Evolutionary conservation across 2,329 filamentous ascomycete species (phyloP).

Genomic region (Dendrostoma leiphaemia): DNA sequence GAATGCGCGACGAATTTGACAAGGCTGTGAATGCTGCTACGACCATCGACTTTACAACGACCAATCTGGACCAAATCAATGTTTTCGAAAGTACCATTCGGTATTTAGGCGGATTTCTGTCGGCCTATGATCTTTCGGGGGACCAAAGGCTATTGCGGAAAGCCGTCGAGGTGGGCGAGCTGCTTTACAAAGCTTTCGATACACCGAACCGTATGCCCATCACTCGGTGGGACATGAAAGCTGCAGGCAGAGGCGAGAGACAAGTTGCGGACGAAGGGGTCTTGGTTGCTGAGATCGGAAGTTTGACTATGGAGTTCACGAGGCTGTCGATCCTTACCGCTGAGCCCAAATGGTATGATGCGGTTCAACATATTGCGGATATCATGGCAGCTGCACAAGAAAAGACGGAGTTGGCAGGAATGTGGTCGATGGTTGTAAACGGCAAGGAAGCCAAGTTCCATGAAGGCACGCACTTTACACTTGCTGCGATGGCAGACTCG

Average conservation of each 20-base stretch:
- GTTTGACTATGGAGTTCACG: constrained; percentile 31
- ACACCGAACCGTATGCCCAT: constrained; percentile 32
- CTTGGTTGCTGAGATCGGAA: constrained; percentile 30
- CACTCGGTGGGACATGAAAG: constrained; percentile 25
- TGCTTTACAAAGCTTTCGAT: constrained; percentile 32
- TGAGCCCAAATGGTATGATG: constrained; percentile 31
- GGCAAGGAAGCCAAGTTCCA: constrained; percentile 12
- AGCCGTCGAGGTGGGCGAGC: constrained; percentile 37
- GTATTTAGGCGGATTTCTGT: constrained; percentile 16
- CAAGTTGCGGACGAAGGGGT: constrained; percentile 22
- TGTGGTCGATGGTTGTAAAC: constrained; percentile 18
- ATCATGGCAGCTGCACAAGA: constrained; percentile 17
- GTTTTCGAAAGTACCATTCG: constrained; percentile 35
- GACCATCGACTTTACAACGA: constrained; percentile 13
- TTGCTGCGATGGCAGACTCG: constrained; percentile 41
- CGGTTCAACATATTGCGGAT: constrained; percentile 27
- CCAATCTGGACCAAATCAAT: constrained; percentile 9
- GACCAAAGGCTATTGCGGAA: constrained; percentile 35
- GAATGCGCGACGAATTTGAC: constrained; percentile 11
- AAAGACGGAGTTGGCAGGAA: constrained; percentile 9
- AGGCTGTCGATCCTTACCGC: constrained; percentile 30
- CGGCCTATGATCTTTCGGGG: constrained; percentile 25
- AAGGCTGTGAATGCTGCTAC: constrained; percentile 8
- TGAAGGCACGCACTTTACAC: constrained; percentile 28
- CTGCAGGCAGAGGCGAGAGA: constrained; percentile 22